Conservation (phyloP, 179 eudicot species). For the Corrigiola litoralis region DNA sequence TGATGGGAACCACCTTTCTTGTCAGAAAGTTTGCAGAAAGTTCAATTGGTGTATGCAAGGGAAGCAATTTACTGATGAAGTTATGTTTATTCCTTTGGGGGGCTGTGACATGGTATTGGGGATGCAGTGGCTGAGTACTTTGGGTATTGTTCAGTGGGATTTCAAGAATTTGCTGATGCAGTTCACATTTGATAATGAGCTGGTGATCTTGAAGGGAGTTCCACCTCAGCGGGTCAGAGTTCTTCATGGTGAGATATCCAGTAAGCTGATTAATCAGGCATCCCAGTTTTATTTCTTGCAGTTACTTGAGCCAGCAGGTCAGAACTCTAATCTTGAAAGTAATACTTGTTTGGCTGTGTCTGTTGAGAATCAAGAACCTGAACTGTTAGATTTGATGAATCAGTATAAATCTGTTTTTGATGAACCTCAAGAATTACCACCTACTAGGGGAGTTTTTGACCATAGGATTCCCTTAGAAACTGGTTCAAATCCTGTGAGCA, state of each 20-base stretch:
- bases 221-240: not conserved
- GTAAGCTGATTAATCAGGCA: too few species aligned
- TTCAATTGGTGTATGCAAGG: not conserved
- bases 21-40: not conserved
- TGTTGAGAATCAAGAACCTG: too few species aligned
- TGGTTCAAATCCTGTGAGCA: too few species aligned
- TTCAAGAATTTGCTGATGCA: not conserved
- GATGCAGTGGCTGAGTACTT: not conserved
- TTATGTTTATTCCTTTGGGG: not conserved
- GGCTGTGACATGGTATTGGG: not conserved
- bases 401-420: too few species aligned
- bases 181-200: not conserved
- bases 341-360: too few species aligned
- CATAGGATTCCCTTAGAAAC: not conserved
- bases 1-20: not conserved
- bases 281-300: too few species aligned
- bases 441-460: not conserved
- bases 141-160: not conserved
- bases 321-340: too few species aligned
- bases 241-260: not conserved
- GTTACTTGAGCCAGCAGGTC: too few species aligned
- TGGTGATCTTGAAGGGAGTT: not conserved
- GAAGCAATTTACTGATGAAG: not conserved
- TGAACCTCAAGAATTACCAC: not conserved
- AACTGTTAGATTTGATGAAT: too few species aligned